Evolutionary conservation across 2,329 filamentous ascomycete species (phyloP).

Genomic region (Pseudogymnoascus pannorum): DNA sequence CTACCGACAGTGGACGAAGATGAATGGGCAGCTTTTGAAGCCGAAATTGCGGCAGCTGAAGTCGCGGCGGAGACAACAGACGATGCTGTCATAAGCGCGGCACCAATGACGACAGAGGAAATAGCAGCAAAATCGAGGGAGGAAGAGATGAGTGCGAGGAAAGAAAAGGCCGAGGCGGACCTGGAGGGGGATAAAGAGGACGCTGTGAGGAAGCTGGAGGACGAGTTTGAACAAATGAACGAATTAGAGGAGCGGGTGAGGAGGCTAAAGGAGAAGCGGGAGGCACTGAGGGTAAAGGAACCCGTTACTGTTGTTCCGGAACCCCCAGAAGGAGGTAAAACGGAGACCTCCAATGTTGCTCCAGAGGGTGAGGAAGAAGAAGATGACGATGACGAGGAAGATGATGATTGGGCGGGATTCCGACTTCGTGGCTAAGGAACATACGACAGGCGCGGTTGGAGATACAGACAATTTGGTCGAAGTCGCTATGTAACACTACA

Average conservation of each 20-base stretch:
- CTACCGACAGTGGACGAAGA: slow-evolving; percentile 55
- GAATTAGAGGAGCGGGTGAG: slow-evolving; percentile 65
- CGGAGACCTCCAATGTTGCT: slow-evolving; percentile 21
- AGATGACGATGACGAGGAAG: slow-evolving; percentile 37
- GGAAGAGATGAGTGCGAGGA: slow-evolving; percentile 41
- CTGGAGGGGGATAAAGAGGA: slow-evolving; percentile 67
- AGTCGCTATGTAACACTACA: slow-evolving; percentile 1
- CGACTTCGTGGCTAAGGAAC: slow-evolving; percentile 12
- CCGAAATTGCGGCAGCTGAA: slow-evolving; percentile 57
- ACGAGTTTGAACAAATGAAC: slow-evolving; percentile 79
- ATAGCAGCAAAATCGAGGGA: slow-evolving; percentile 46
- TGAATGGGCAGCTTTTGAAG: slow-evolving; percentile 83
- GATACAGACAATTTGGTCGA: not conserved
- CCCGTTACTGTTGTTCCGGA: slow-evolving; percentile 24
- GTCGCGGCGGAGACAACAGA: slow-evolving; percentile 24
- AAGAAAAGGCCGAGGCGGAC: slow-evolving; percentile 44
- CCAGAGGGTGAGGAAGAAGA: slow-evolving; percentile 36
- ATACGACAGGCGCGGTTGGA: not conserved
- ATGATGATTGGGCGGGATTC: slow-evolving; percentile 55
- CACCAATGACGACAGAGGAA: slow-evolving; percentile 59
- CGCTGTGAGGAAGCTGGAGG: slow-evolving; percentile 62
- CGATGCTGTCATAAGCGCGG: slow-evolving; percentile 59
- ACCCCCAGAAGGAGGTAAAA: slow-evolving; percentile 20
- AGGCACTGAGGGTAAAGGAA: slow-evolving; percentile 48
- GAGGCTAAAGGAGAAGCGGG: slow-evolving; percentile 61